Percentiles rank a stretch among this genome's conserved stretches.
phyloP scores from a whole-genome alignment of 306 rosid genomes.

The Medicago lupulina region DNA sequence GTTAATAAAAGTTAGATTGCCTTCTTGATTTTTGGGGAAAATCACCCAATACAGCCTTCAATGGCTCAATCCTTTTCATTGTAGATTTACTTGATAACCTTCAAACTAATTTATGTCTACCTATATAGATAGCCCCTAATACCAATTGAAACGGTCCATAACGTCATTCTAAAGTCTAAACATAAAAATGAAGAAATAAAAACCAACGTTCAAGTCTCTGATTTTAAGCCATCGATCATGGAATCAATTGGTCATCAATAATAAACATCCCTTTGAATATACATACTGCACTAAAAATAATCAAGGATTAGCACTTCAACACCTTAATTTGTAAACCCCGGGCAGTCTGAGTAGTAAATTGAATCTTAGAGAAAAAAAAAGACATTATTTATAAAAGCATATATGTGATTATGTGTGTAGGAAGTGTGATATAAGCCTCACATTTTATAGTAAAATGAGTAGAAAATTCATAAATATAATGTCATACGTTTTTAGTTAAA shows the following conservation, averaged over 20 bases:
- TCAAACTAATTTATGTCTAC: constrained; percentile 28
- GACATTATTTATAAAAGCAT: too few relatives aligned
- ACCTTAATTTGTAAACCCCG: too few relatives aligned
- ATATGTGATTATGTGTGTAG: too few relatives aligned
- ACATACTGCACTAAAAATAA: too few relatives aligned
- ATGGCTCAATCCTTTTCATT: background rate
- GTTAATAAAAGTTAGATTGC: constrained; percentile 49
- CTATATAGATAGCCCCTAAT: background rate
- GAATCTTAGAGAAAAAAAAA: too few relatives aligned
- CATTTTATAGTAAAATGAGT: too few relatives aligned
- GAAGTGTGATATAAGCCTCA: too few relatives aligned
- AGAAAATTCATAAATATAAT: too few relatives aligned
- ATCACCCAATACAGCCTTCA: background rate
- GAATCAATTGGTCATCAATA: background rate
- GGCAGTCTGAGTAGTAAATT: too few relatives aligned
- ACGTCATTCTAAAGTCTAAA: background rate
- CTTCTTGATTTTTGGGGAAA: background rate
- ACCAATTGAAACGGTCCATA: constrained; percentile 1
- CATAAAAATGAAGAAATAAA: background rate
- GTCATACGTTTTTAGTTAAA: too few relatives aligned
- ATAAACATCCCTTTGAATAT: background rate
- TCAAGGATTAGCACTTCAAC: too few relatives aligned
- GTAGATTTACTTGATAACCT: constrained; percentile 35
- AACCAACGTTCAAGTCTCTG: background rate
- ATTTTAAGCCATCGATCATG: background rate